Conservation (phyloP, 2,329 filamentous ascomycete genomes). For the Talaromyces atroroseus region DNA sequence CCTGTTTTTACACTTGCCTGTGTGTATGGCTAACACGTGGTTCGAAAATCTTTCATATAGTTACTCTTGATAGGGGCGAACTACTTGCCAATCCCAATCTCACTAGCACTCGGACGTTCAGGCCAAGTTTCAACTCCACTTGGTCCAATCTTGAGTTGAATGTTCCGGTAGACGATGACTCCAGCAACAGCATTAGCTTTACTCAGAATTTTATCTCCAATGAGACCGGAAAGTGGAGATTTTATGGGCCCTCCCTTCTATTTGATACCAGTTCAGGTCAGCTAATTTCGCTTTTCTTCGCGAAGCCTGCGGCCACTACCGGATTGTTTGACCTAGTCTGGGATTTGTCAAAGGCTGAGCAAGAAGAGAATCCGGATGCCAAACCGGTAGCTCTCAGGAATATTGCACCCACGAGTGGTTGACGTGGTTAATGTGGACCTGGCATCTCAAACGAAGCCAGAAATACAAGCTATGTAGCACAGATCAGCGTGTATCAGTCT, state of each 20-base stretch:
- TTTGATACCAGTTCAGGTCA: background rate
- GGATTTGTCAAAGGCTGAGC: background rate
- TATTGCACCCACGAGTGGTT: background rate
- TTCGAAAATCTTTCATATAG: background rate
- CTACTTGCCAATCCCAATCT: constrained; percentile 3
- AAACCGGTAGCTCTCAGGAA: background rate
- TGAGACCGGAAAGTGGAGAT: background rate
- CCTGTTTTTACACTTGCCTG: background rate
- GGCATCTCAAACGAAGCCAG: too few species aligned
- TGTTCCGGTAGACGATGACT: background rate
- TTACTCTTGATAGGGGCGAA: background rate
- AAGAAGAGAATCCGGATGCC: background rate
- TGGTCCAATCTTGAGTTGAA: background rate
- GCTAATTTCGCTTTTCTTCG: constrained; percentile 2
- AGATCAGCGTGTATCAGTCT: too few species aligned
- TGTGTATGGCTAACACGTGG: background rate
- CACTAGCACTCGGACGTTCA: background rate
- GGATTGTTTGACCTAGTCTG: background rate
- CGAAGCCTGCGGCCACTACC: background rate
- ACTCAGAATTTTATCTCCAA: background rate
- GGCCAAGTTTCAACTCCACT: background rate
- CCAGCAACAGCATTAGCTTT: background rate
- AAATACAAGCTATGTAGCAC: too few species aligned
- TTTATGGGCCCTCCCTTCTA: constrained; percentile 1
- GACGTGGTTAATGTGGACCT: too few species aligned